These are phyloP conservation scores for Neoscytalidium dimidiatum DNA, from an alignment of 2,329 filamentous ascomycete species.

Conservation along the genomic window DNA sequence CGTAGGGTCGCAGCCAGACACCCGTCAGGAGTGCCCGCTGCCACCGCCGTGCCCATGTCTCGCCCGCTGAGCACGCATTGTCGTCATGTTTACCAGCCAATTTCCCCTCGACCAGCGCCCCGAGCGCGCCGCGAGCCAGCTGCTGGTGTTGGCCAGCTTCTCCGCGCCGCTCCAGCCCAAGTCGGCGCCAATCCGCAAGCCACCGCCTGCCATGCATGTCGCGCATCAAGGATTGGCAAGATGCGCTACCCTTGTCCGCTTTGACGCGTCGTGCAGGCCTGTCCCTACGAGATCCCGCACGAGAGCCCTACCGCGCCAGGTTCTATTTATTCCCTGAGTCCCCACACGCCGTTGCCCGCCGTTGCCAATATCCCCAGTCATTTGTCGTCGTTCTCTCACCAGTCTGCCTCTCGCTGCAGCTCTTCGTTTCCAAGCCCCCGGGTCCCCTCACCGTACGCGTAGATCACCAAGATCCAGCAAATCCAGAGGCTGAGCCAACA, in stretches of 20 bases:
- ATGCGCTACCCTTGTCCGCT: not conserved
- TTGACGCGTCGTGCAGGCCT: conserved; percentile 16
- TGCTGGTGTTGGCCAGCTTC: conserved; percentile 11
- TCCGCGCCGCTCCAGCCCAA: not conserved
- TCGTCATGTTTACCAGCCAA: not conserved
- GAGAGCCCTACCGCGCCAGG: conserved; percentile 11
- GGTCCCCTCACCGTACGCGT: conserved; percentile 6
- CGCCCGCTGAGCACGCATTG: not conserved
- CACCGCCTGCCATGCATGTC: conserved; percentile 14
- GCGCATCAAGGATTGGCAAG: conserved; percentile 15
- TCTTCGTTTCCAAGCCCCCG: not conserved
- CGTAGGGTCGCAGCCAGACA: not conserved
- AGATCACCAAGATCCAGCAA: conserved; percentile 12
- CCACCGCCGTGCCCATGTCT: not conserved
- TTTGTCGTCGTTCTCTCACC: not conserved
- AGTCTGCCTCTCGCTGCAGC: conserved; percentile 9
- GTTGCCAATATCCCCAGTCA: conserved; percentile 2
- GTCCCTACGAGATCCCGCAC: conserved; percentile 8
- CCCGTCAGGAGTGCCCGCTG: not conserved
- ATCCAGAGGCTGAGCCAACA: conserved; percentile 13
- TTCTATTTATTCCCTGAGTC: conserved; percentile 19
- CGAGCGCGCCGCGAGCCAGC: not conserved
- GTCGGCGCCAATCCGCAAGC: conserved; percentile 10
- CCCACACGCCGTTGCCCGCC: conserved; percentile 17
- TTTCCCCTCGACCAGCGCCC: conserved; percentile 1